Conservation (phyloP, 2,329 filamentous ascomycete species). For the Scopulariopsis brevicaulis region DNA sequence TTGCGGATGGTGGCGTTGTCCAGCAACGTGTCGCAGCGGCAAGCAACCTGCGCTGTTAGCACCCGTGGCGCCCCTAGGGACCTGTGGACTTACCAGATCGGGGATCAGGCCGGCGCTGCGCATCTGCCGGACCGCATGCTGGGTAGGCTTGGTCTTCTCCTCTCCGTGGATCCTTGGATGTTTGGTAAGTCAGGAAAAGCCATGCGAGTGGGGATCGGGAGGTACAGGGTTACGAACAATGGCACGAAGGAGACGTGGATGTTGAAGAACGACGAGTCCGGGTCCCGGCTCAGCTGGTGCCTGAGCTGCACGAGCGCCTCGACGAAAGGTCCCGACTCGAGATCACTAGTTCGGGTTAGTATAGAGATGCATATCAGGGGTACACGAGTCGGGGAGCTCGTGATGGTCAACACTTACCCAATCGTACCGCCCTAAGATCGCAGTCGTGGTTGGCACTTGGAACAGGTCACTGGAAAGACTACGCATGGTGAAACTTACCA, state of each 20-base stretch:
- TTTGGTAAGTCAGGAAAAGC: not conserved
- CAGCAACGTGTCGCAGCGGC: conserved; percentile 72
- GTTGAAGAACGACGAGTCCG: conserved; percentile 49
- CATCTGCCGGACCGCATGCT: conserved; percentile 75
- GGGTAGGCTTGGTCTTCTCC: conserved; percentile 96
- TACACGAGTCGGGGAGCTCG: not conserved
- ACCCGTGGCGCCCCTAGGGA: not conserved
- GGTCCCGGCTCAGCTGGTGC: conserved; percentile 63
- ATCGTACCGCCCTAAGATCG: conserved; percentile 44
- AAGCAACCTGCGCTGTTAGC: conserved; percentile 58
- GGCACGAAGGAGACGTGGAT: conserved; percentile 88
- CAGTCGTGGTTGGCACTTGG: not conserved
- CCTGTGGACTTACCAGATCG: conserved; percentile 42
- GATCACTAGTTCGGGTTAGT: conserved; percentile 45
- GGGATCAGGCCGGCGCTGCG: conserved; percentile 68
- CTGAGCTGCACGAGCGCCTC: conserved; percentile 69
- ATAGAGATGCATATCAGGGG: not conserved
- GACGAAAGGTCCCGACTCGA: conserved; percentile 80
- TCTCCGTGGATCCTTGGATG: conserved; percentile 31
- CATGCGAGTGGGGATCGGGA: not conserved
- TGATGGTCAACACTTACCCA: conserved; percentile 8
- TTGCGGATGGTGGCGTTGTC: conserved; percentile 68
- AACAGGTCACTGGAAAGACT: not conserved
- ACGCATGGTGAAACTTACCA: conserved; percentile 13
- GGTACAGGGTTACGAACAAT: conserved; percentile 22